phyloP scores from a whole-genome alignment of 108 stramenopile species.

The Cyclotella kingstonii region DNA sequence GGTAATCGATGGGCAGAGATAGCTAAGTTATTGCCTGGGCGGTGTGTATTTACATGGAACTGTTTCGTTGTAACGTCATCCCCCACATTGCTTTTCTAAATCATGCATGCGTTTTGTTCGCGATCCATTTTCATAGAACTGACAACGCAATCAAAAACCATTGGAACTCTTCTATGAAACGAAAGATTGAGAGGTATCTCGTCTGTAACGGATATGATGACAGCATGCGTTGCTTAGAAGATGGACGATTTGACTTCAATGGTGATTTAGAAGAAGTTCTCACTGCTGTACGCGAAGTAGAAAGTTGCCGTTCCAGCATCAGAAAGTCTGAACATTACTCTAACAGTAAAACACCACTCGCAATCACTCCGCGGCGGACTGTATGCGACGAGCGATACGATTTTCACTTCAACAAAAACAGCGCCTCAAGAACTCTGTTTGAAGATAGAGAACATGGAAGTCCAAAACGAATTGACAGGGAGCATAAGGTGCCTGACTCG shows the following conservation, averaged over 20 bases:
- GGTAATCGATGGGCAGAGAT: constrained; percentile 97
- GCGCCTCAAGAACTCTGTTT: constrained; percentile 15
- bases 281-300: constrained; percentile 60
- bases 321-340: constrained; percentile 2
- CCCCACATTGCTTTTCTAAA: too few relatives aligned
- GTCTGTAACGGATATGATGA: constrained; percentile 44
- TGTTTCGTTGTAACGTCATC: background rate
- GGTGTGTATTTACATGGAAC: constrained; percentile 20
- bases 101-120: constrained; percentile 34
- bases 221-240: constrained; percentile 46
- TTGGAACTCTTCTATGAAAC: constrained; percentile 94
- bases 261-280: constrained; percentile 85
- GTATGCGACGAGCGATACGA: background rate
- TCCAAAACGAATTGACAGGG: background rate
- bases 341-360: background rate
- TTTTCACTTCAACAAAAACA: constrained; percentile 1
- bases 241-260: constrained; percentile 84
- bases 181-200: constrained; percentile 83
- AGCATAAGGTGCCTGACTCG: background rate
- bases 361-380: background rate
- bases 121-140: constrained; percentile 47
- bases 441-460: background rate
- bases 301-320: constrained; percentile 2
- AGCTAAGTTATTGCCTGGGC: constrained; percentile 80
- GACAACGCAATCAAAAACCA: constrained; percentile 99